Base-by-base conservation (phyloP, 331 rosid species). In the Quercus phellos region DNA sequence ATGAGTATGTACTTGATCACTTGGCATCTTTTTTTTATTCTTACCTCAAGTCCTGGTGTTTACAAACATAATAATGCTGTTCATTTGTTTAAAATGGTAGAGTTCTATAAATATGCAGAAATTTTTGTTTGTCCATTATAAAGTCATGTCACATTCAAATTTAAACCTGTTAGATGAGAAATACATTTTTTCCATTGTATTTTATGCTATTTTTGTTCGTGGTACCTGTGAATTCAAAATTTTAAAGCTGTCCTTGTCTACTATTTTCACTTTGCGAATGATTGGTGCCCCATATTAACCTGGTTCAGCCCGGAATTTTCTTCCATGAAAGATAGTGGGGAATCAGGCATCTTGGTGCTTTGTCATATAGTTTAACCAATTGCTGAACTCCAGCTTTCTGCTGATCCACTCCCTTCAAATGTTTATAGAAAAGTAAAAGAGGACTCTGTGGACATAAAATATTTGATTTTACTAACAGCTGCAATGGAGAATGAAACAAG, bases 1-100 rank as follows among this genome's bases (percentile, higher is more conserved):
- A 67, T 82, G 83, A 79, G 72, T 84, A 78, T 73, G 74, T 79
- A 73, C 87, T 82, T 77, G 51, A 73, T 71, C 67, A 19, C 73
- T 60, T 10, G 14, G 19, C 30, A 80, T 78, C 55, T 64, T 67
- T 73, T 75, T 75, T 55, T 26, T 19, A 53, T 42, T 53, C 55
- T 27, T 14, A 76, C 55, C 73, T 74, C 22, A 77, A 56, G 5
- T 16, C 5, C 29, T 70, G 59, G 38, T 19, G 38, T 81, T 59
- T 13, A 59, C n/a, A 71, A 35, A 27, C n/a, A 26, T 13, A 6
- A 26, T 13, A 61, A 13, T 1, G 10, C 18, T 21, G 16, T 10
- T 30, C n/a, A 6, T 34, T 34, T 66, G 38, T 18, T 32, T 34
- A 21, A 55, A 55, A 68, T 50, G 27, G 51, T 51, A 35, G 55